Conservation (phyloP, 164 flowering plant species). For the Kalanchoe fedtschenkoi region DNA sequence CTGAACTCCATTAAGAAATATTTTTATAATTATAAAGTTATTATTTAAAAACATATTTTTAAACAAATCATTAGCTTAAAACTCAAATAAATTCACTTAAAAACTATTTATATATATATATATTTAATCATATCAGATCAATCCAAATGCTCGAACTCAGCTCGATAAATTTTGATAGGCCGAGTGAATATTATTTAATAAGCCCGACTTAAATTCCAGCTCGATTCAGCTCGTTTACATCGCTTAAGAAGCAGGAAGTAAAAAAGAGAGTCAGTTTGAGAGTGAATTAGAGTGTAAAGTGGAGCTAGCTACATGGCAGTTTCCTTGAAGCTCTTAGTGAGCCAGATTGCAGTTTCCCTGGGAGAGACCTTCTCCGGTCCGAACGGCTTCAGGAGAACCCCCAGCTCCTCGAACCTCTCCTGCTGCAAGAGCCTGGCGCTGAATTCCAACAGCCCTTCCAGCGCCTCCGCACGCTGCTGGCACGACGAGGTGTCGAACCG, state of each 20-base stretch:
- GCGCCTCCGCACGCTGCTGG: conserved; percentile 93
- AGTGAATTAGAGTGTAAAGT: background rate
- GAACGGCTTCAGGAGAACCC: conserved; percentile 81
- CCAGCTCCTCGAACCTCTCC: conserved; percentile 81
- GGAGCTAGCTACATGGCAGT: conserved; percentile 14
- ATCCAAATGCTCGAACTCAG: too few species aligned
- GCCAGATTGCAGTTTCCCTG: conserved; percentile 96
- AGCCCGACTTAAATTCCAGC: too few species aligned
- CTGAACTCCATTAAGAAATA: too few species aligned
- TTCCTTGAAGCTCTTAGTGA: conserved; percentile 91
- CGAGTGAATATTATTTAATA: too few species aligned
- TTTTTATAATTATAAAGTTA: too few species aligned
- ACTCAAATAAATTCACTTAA: too few species aligned
- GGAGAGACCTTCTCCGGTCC: conserved; percentile 96
- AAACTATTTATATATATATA: too few species aligned
- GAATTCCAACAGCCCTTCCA: conserved; percentile 93
- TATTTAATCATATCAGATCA: too few species aligned
- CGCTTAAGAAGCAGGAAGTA: background rate
- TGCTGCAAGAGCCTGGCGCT: conserved; percentile 82
- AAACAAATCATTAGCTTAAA: too few species aligned
- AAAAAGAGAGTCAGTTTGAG: background rate
- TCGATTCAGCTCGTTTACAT: too few species aligned
- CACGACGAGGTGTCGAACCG: conserved; percentile 73
- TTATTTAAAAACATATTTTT: too few species aligned
- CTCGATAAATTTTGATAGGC: too few species aligned